Percentiles rank a stretch among this genome's conserved stretches.
phyloP scores from a whole-genome alignment of 2,329 filamentous ascomycete genomes.

The Cordyceps cicadae region DNA sequence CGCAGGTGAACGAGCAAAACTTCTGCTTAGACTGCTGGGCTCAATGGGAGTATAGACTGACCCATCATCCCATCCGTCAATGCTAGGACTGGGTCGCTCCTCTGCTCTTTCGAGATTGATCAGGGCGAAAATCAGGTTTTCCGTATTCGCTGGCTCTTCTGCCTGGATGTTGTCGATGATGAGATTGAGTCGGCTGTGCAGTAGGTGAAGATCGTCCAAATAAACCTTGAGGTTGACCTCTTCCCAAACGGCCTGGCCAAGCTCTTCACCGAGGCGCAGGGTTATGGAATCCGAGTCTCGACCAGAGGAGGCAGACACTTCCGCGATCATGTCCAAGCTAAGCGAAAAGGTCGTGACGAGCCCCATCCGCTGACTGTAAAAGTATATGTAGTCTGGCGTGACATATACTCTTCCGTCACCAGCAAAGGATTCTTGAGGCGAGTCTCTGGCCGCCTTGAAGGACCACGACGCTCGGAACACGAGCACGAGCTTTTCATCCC shows the following conservation, averaged over 20 bases:
- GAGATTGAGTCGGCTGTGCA: slow-evolving; percentile 78
- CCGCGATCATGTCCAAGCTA: slow-evolving; percentile 66
- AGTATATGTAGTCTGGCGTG: slow-evolving; percentile 81
- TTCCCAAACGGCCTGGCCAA: slow-evolving; percentile 55
- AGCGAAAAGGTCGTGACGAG: slow-evolving; percentile 77
- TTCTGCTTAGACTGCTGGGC: slow-evolving; percentile 36
- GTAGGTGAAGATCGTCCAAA: slow-evolving; percentile 72
- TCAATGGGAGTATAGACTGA: slow-evolving; percentile 54
- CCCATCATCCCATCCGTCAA: slow-evolving; percentile 87
- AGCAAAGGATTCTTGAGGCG: slow-evolving; percentile 39
- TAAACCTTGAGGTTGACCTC: slow-evolving; percentile 87
- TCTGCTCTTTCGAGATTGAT: slow-evolving; percentile 64
- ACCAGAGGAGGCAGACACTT: slow-evolving; percentile 83
- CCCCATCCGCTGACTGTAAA: slow-evolving; percentile 92
- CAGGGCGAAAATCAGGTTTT: slow-evolving; percentile 63
- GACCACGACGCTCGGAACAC: slow-evolving; percentile 90
- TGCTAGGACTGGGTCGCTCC: slow-evolving; percentile 56
- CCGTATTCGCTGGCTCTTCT: slow-evolving; percentile 58
- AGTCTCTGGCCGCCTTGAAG: slow-evolving; percentile 38
- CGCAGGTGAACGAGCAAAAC: slow-evolving; percentile 21
- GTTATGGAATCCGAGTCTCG: slow-evolving; percentile 91
- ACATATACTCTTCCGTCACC: slow-evolving; percentile 74
- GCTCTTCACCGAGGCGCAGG: slow-evolving; percentile 61
- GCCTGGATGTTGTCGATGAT: slow-evolving; percentile 73
- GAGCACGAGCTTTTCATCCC: slow-evolving; percentile 74